Evolutionary conservation across 371 early-diverging fungal genomes (phyloP).

Genomic region (Syncephalastrum monosporum): DNA sequence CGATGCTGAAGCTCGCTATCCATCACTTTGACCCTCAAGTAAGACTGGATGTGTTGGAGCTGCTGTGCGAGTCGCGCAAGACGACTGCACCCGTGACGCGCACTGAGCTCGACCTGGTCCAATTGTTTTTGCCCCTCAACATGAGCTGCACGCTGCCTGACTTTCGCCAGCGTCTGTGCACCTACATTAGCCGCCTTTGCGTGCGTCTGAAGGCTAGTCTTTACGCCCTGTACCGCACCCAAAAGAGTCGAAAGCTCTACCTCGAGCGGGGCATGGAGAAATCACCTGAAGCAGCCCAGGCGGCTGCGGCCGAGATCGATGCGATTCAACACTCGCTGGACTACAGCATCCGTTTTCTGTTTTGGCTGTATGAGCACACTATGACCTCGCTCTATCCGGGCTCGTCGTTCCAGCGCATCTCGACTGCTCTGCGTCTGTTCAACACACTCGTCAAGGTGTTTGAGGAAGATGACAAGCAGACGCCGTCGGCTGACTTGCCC

Average conservation of each 20-base stretch:
- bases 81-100: slow-evolving; percentile 58
- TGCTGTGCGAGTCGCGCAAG: slow-evolving; percentile 77
- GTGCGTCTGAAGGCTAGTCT: slow-evolving; percentile 54
- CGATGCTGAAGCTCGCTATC: slow-evolving; percentile 57
- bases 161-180: slow-evolving; percentile 74
- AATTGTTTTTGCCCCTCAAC: slow-evolving; percentile 63
- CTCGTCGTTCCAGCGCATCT: slow-evolving; percentile 62
- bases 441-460: slow-evolving; percentile 49
- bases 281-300: slow-evolving; percentile 8
- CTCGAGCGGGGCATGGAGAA: slow-evolving; percentile 15
- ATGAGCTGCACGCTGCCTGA: slow-evolving; percentile 74
- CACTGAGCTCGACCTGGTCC: slow-evolving; percentile 58
- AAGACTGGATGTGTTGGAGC: slow-evolving; percentile 79
- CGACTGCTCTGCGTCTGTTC: slow-evolving; percentile 52
- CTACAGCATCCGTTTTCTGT: slow-evolving; percentile 32
- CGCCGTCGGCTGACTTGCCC: slow-evolving; percentile 53
- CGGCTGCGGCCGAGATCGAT: slow-evolving; percentile 18
- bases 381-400: slow-evolving; percentile 56
- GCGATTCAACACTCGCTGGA: slow-evolving; percentile 8
- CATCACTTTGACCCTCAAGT: slow-evolving; percentile 72
- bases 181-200: slow-evolving; percentile 58
- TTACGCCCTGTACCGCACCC: slow-evolving; percentile 40
- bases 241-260: slow-evolving; percentile 26
- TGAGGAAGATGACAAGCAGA: slow-evolving; percentile 51
- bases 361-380: slow-evolving; percentile 41